Conservation (phyloP, 805 yeast genomes). For the Wickerhamiella dianesei region DNA sequence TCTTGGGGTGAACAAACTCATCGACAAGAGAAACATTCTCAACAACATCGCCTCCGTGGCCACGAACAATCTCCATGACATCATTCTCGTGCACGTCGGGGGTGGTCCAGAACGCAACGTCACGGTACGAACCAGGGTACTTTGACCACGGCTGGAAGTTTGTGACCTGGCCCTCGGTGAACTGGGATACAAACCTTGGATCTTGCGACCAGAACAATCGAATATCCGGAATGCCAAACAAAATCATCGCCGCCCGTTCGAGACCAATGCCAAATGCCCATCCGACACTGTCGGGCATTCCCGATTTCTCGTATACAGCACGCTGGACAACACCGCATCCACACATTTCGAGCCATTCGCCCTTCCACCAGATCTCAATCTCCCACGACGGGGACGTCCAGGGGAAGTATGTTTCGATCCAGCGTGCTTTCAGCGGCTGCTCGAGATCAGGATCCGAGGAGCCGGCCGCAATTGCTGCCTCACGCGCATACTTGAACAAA, state of each 20-base stretch:
- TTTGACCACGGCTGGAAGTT: conserved; percentile 81
- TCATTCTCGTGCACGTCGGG: conserved; percentile 66
- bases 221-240: conserved; percentile 92
- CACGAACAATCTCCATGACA: conserved; percentile 81
- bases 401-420: conserved; percentile 94
- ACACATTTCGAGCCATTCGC: conserved; percentile 93
- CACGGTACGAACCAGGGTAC: conserved; percentile 76
- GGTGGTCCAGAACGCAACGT: conserved; percentile 80
- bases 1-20: conserved; percentile 74
- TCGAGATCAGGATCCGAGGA: conserved; percentile 44
- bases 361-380: conserved; percentile 97
- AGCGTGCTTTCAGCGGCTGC: conserved; percentile 72
- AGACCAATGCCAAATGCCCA: conserved; percentile 98
- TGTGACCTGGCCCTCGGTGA: conserved; percentile 46
- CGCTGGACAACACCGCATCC: conserved; percentile 89
- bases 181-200: conserved; percentile 63
- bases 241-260: conserved; percentile 88
- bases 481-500: conserved; percentile 50
- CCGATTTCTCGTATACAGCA: conserved; percentile 62
- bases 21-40: conserved; percentile 74
- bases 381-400: conserved; percentile 99
- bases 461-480: conserved; percentile 48
- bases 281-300: conserved; percentile 48
- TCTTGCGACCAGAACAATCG: conserved; percentile 84
- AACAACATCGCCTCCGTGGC: conserved; percentile 69